Evolutionary conservation across 257 asterid species (phyloP), one percentile per base, ranked within the genome.

Genomic region (Capsicum chinense): DNA sequence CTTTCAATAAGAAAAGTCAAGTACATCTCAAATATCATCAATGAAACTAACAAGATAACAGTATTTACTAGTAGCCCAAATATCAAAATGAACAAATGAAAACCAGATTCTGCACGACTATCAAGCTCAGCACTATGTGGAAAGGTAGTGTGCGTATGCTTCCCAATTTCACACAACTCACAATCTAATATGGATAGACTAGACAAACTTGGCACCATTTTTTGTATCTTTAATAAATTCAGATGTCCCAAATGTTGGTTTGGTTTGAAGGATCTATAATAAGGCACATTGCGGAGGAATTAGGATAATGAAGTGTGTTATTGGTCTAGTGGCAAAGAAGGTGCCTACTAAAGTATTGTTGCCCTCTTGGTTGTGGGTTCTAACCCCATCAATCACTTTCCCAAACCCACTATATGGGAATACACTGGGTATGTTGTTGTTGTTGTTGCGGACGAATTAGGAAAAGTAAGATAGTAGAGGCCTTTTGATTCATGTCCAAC

Each of bases 121-220:
- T 48, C 33, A 26, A 26, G 33, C 33, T 26, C 9, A 48, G 10
- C 54, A 48, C 54, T 48, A 48, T 7, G 10, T 48, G 10, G 54
- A 48, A 48, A 48, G 54, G 54, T 48, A 48, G 54, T 48, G 10
- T 1, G 10, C 9, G 11, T 48, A 8, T 48, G 54, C 8, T 48
- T 48, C 10, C 56, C 56, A 52, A 81, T 50, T 47, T n/a, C 60
- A 63, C 70, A 80, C 63, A 37, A 81, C 48, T 81, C 71, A 42
- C 58, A 42, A 9, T 44, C 84, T 47, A 80, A 80, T 15, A 39
- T 35, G 47, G n/a, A 80, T 14, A 58, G 21, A 13, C 39, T 16
- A 15, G 56, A 56, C 4, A 39, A 57, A 16, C 57, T 58, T 1
- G 73, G 73, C 39, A 59, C 57, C 42, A 80, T 59, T 44, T 80